A percentile compares a stretch with the other conserved stretches of the same genome.
Conservation (phyloP, 106 monocot species). For the Platanthera guangdongensis region DNA sequence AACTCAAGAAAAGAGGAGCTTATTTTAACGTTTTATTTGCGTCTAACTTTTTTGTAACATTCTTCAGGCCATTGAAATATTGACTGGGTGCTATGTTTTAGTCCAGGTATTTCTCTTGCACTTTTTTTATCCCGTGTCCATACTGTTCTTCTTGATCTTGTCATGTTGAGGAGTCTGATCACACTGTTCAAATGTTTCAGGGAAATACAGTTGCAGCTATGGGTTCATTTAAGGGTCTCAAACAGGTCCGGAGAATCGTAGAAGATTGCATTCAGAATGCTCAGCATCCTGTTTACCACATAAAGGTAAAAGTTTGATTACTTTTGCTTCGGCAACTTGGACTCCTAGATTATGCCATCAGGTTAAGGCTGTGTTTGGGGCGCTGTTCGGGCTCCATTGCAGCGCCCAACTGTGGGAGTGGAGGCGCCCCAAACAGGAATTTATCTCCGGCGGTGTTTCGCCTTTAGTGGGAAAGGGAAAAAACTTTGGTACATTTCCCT, state of each 20-base stretch:
- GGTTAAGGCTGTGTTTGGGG: too few relatives aligned
- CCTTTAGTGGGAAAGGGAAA: too few relatives aligned
- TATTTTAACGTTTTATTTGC: not conserved
- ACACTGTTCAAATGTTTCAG: constrained; percentile 20
- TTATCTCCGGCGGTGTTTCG: too few relatives aligned
- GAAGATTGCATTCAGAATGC: constrained; percentile 96
- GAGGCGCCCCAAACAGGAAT: too few relatives aligned
- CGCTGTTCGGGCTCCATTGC: too few relatives aligned
- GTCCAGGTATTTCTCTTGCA: constrained; percentile 57
- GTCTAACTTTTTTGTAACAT: constrained; percentile 1
- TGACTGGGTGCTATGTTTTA: constrained; percentile 96
- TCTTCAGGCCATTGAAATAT: constrained; percentile 84
- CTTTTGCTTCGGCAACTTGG: not conserved
- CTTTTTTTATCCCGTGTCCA: not conserved
- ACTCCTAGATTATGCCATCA: not conserved
- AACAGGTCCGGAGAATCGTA: constrained; percentile 86
- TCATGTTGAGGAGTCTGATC: not conserved
- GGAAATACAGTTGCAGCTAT: constrained; percentile 96
- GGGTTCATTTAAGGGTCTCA: constrained; percentile 96
- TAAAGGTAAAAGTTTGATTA: constrained; percentile 50
- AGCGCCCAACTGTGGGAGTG: too few relatives aligned
- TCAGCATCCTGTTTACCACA: constrained; percentile 88
- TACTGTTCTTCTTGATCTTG: not conserved
- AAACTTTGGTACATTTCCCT: too few relatives aligned
- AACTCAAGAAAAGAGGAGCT: too few relatives aligned